Evolutionary conservation across 495 filamentous ascomycete genomes (phyloP), one percentile per base, ranked within the genome.

Genomic region (Collariella sp.): DNA sequence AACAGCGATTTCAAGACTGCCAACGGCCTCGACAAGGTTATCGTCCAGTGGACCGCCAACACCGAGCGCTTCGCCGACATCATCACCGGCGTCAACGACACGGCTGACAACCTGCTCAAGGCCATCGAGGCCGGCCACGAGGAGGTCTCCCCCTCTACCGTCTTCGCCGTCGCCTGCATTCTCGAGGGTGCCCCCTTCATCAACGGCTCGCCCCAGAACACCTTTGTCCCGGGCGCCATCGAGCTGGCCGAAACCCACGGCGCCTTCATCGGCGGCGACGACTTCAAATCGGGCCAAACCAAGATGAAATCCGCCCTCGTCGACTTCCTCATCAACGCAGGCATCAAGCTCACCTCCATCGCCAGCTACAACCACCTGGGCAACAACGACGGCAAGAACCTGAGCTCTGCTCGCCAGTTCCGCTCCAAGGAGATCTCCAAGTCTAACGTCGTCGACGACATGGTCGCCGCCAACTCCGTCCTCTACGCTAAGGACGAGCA

Each of bases 291-390:
- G 48, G 93, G 93, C 56, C 93, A 98, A 80, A 98, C 93, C 64
- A 98, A 98, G 83, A 98, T 98, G 93, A 98, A 98, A 73, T 96
- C 90, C 36, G 94, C 94, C 18, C 83, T 98, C 16, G 94, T 97
- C 16, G 93, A 98, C 75, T 98, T 98, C 79, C 73, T 98, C 63
- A 93, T 98, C 83, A 96, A 84, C 70, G 94, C 93, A 51, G 93
- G 93, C 68, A 96, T 98, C 79, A 96, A 95, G 80, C 84, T 98
- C 62, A 98, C 94, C 50, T 96, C 94, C 50, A 97, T 98, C 72
- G 88, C 93, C 62, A 93, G 87, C 76, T 98, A 97, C 82, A 98
- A 98, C 80, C 94, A 97, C 74, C 85, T 98, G 45, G 93, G 93
- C 66, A 98, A 98, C 79, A 98, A 98, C 67, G 93, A 98, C 68